A percentile compares a stretch with the other conserved stretches of the same genome.
Evolutionary conservation across 805 yeast species (phyloP).

Genomic region (Suhomyces faveliae): DNA sequence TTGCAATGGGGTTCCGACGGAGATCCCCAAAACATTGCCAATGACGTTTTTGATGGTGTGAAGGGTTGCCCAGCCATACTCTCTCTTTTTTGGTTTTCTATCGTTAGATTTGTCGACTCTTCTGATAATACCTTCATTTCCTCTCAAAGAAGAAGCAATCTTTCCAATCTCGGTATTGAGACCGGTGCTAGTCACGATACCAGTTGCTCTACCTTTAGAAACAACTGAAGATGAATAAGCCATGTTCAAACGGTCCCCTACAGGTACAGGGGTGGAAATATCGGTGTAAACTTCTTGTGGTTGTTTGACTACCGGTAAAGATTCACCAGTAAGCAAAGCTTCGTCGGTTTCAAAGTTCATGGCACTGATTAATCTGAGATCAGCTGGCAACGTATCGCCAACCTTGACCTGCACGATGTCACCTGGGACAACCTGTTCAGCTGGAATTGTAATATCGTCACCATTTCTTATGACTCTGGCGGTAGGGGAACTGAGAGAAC

Average conservation of each 20-base stretch:
- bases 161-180: slow-evolving; percentile 70
- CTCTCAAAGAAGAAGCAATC: slow-evolving; percentile 60
- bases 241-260: slow-evolving; percentile 74
- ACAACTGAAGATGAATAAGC: slow-evolving; percentile 68
- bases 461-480: slow-evolving; percentile 68
- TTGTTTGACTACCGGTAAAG: slow-evolving; percentile 61
- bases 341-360: slow-evolving; percentile 72
- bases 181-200: slow-evolving; percentile 68
- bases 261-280: slow-evolving; percentile 43
- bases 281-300: slow-evolving; percentile 38
- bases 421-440: slow-evolving; percentile 70
- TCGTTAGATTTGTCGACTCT: slow-evolving; percentile 41
- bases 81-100: slow-evolving; percentile 42
- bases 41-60: slow-evolving; percentile 52
- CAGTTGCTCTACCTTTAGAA: slow-evolving; percentile 72
- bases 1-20: slow-evolving; percentile 80
- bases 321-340: slow-evolving; percentile 65
- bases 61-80: slow-evolving; percentile 45
- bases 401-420: slow-evolving; percentile 62
- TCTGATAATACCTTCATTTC: slow-evolving; percentile 38
- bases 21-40: slow-evolving; percentile 72
- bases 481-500: slow-evolving; percentile 65
- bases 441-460: slow-evolving; percentile 52
- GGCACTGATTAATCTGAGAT: slow-evolving; percentile 54
- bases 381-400: slow-evolving; percentile 79